A percentile compares a stretch with the other conserved stretches of the same genome.
Evolutionary conservation across 2,329 filamentous ascomycete genomes (phyloP).

Genomic region (Epichloe baconii): DNA sequence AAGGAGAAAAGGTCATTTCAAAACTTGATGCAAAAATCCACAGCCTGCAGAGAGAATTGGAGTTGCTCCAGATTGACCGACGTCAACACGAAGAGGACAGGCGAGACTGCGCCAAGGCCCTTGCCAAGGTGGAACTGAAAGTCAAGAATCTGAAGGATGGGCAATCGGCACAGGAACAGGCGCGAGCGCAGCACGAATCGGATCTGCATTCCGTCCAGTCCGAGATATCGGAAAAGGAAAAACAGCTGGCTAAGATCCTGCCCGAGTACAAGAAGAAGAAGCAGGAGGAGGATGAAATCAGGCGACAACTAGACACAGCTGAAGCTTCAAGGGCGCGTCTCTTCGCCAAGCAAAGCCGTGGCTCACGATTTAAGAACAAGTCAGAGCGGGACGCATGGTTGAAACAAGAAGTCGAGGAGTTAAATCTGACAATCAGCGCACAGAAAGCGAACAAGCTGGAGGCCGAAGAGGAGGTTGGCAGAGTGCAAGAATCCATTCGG

Average conservation of each 20-base stretch:
- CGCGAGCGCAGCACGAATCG: conserved; percentile 54
- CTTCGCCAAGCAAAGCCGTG: conserved; percentile 84
- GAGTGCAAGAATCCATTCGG: conserved; percentile 57
- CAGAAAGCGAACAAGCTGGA: conserved; percentile 79
- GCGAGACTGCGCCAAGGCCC: conserved; percentile 62
- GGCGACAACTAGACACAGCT: conserved; percentile 59
- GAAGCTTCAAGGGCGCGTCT: conserved; percentile 66
- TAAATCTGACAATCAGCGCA: conserved; percentile 60
- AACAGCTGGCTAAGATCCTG: conserved; percentile 59
- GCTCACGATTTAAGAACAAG: conserved; percentile 78
- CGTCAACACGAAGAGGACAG: conserved; percentile 82
- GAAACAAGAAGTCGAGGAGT: conserved; percentile 65
- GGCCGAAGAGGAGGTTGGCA: conserved; percentile 67
- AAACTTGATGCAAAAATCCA: conserved; percentile 68
- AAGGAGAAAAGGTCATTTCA: conserved; percentile 65
- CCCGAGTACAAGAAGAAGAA: conserved; percentile 66
- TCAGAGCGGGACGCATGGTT: conserved; percentile 77
- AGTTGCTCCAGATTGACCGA: conserved; percentile 74
- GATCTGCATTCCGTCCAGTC: conserved; percentile 60
- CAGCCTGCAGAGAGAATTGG: conserved; percentile 67
- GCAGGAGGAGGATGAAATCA: conserved; percentile 57
- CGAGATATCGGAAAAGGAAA: conserved; percentile 64
- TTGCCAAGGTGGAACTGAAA: conserved; percentile 77
- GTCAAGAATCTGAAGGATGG: conserved; percentile 74
- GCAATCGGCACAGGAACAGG: conserved; percentile 63